Base-by-base conservation (phyloP, 345 rosid species). In the Reutealis trisperma region DNA sequence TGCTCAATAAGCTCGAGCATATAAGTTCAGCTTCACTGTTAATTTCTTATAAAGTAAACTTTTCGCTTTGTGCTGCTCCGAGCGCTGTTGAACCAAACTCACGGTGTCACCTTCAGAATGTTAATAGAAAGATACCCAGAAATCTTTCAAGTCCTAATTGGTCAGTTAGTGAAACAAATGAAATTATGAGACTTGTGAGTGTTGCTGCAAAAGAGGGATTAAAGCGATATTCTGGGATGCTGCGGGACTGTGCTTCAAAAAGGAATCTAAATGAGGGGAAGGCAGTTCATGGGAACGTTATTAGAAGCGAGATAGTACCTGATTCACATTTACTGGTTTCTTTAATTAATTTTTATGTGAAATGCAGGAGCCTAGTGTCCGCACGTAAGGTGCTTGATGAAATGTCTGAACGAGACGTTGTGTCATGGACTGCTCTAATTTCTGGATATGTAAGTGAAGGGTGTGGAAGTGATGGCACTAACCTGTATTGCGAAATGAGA, bases 271-370 rank as follows among this genome's bases (percentile, higher is more conserved):
- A 34, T 21, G 51, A 70, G 13, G 89, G 87, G 8, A 82, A 64
- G 75, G 63, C 67, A 16, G 67, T 86, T 30, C 86, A 85, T 61
- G 86, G 83, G 21, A 27, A 51, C 10, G 54, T 85, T 42, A 49
- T 79, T 21, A 63, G 27, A n/a, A 71, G n/a, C 34, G 79, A 80
- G 18, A 21, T 77, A n/a, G 84, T 73, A 30, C 77, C 77, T 9
- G 89, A 86, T 81, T 64, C 77, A 0, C 82, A 81, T 82, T 74
- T 86, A 75, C 79, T 87, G 86, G 81, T 76, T 80, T 87, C 89
- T 42, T 74, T 89, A 75, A 64, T 84, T 4, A 83, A 78, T 58
- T 72, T 74, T 8, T 86, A 87, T 14, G 83, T 77, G 0, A 82
- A 89, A 72, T 81, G 88, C 11, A 82, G 84, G 63, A 55, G 68